Evolutionary conservation across 345 rosid species (phyloP).

Genomic region (Psidium guajava): DNA sequence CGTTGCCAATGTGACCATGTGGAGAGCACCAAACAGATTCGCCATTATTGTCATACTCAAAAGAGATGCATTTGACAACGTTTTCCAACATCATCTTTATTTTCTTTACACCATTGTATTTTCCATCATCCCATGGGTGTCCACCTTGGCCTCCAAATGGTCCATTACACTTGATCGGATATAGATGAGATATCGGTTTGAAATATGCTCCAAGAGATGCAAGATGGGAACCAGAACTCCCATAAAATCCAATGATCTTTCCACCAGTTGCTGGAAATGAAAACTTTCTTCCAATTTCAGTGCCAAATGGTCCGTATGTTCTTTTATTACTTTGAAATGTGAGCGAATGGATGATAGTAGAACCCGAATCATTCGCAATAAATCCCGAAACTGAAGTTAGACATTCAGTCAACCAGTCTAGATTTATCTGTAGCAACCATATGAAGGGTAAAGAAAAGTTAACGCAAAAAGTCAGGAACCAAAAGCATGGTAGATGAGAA

Average conservation of each 20-base stretch:
- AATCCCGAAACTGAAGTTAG: not conserved
- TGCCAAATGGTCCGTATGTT: not conserved
- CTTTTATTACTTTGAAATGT: not conserved
- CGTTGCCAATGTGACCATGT: no score
- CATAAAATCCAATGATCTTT: not conserved
- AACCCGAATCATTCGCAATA: not conserved
- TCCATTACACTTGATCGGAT: not conserved
- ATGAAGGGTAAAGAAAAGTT: not conserved
- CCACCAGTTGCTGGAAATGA: not conserved
- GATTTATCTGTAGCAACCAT: not conserved
- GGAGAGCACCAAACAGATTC: not conserved
- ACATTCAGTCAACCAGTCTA: not conserved
- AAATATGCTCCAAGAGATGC: not conserved
- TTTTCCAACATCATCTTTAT: not conserved
- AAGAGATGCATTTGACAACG: no score
- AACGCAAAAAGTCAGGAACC: no score
- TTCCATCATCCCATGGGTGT: not conserved
- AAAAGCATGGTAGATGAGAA: not conserved
- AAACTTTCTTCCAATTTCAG: not conserved
- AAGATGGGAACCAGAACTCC: not conserved
- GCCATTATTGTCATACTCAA: no score
- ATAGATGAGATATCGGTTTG: not conserved
- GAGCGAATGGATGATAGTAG: not conserved
- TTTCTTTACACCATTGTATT: not conserved
- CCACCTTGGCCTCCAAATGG: constrained; percentile 4